Evolutionary conservation across 208 protist genomes (phyloP).

Genomic region (Acanthamoeba quina): DNA sequence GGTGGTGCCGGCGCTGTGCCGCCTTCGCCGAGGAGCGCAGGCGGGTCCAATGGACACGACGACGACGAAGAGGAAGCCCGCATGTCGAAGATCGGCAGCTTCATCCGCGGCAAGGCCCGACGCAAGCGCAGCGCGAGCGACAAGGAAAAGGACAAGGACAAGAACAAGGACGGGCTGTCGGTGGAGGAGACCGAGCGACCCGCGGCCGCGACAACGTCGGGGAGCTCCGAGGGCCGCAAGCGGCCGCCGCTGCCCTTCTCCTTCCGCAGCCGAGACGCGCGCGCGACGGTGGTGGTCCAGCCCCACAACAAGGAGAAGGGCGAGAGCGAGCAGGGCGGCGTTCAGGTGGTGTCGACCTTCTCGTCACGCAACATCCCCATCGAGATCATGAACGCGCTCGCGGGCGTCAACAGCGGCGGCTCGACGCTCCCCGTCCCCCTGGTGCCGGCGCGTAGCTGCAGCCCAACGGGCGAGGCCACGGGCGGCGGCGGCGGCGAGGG

Average conservation of each 20-base stretch:
- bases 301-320: neutral
- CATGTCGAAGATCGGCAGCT: conserved; percentile 9
- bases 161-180: neutral
- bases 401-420: neutral
- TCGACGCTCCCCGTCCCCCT: neutral
- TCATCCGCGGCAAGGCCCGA: conserved; percentile 16
- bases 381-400: neutral
- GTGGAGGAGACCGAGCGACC: neutral
- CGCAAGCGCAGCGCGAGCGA: conserved; percentile 47
- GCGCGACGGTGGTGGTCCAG: neutral
- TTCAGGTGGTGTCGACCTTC: conserved; percentile 18
- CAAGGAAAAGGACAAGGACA: conserved; percentile 25
- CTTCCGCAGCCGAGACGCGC: neutral
- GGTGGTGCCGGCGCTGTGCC: neutral
- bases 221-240: neutral
- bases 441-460: neutral
- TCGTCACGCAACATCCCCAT: neutral
- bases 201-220: neutral
- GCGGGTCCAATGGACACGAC: neutral
- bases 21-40: neutral
- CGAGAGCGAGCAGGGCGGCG: neutral
- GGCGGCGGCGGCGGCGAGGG: neutral
- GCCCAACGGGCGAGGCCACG: neutral
- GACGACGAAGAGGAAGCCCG: neutral
- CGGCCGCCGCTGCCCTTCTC: conserved; percentile 20